Evolutionary conservation across 768 basidiomycete genomes (phyloP).

Genomic region (Leccinum rimulosum): DNA sequence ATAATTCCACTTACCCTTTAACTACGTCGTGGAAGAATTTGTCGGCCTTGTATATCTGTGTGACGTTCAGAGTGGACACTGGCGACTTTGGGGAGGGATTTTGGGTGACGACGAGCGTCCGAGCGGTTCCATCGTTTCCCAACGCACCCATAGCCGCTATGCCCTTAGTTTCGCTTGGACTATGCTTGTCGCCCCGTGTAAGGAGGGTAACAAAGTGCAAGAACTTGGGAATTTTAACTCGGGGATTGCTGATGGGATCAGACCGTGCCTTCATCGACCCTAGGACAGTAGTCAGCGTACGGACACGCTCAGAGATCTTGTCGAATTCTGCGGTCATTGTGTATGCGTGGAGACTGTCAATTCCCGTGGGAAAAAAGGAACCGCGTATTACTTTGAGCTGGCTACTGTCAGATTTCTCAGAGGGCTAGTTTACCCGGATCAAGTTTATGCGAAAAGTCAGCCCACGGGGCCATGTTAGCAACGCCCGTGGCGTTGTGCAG

Average conservation of each 20-base stretch:
- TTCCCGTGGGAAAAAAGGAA: no score
- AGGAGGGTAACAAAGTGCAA: neutral
- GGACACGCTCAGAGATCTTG: no score
- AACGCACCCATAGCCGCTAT: no score
- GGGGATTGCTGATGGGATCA: neutral
- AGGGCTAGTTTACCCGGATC: conserved; percentile 67
- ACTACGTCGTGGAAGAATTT: neutral
- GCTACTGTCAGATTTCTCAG: conserved; percentile 59
- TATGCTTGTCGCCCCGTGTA: neutral
- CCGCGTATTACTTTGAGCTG: no score
- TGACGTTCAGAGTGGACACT: neutral
- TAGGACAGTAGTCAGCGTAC: no score
- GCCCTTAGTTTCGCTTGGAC: neutral
- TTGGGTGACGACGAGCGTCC: neutral
- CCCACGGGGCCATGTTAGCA: conserved; percentile 47
- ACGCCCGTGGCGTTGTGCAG: conserved; percentile 77
- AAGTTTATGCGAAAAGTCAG: conserved; percentile 10
- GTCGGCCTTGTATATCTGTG: neutral
- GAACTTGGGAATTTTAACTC: neutral
- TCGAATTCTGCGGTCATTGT: no score
- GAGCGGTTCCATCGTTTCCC: neutral
- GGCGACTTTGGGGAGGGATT: neutral
- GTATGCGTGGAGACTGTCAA: no score
- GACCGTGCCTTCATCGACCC: neutral
- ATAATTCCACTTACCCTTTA: neutral